Evolutionary conservation across 441 rosid genomes (phyloP).

Genomic region (Corymbia calophylla): DNA sequence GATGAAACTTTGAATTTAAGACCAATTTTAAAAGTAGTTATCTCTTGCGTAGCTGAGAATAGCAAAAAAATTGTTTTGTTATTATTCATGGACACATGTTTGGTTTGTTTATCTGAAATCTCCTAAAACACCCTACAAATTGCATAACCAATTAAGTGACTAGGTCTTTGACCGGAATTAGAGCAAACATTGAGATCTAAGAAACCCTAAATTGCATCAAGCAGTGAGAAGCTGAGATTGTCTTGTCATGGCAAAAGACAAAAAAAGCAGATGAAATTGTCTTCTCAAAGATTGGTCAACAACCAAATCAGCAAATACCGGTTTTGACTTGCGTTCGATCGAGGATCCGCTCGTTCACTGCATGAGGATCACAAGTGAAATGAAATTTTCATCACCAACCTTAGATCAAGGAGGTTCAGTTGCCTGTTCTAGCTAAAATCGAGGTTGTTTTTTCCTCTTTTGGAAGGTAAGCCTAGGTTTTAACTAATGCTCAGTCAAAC

Average conservation of each 20-base stretch:
- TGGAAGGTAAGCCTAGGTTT: background rate
- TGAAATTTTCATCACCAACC: background rate
- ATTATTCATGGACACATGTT: too few relatives aligned
- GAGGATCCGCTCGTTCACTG: background rate
- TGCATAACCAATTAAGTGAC: background rate
- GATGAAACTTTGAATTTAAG: background rate
- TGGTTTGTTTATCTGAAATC: too few relatives aligned
- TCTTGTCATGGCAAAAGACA: background rate
- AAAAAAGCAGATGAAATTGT: background rate
- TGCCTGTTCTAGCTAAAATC: background rate
- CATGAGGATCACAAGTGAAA: background rate
- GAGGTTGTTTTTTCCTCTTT: background rate
- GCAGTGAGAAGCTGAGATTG: background rate
- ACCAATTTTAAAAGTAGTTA: background rate
- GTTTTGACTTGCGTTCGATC: background rate
- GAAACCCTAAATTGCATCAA: background rate
- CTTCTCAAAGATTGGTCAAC: background rate
- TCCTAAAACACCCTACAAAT: background rate
- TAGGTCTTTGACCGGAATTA: background rate
- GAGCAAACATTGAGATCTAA: background rate
- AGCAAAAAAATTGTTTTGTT: too few relatives aligned
- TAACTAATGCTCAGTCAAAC: background rate
- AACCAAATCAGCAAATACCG: background rate
- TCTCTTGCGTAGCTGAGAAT: background rate
- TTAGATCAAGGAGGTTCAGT: background rate